Conservation (phyloP, 805 yeast genomes). For the Saturnispora sanitii region DNA sequence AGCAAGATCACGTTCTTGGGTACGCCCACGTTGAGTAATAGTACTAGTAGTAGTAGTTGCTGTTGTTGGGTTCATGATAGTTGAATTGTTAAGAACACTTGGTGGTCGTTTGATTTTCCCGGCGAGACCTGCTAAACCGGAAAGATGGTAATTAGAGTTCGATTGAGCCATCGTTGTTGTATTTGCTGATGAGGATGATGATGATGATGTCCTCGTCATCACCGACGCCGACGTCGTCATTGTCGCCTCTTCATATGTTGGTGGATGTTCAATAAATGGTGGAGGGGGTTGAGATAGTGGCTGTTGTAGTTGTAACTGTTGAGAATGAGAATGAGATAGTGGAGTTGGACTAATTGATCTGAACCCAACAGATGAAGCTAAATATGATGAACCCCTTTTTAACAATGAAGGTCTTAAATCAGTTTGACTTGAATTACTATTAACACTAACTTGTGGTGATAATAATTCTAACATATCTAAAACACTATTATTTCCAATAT, state of each 20-base stretch:
- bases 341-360: constrained; percentile 9
- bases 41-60: background rate
- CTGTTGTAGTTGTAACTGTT: too few relatives aligned
- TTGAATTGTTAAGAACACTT: too few relatives aligned
- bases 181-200: too few relatives aligned
- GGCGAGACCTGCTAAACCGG: background rate
- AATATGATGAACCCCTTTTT: background rate
- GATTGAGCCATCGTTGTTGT: too few relatives aligned
- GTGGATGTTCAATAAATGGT: constrained; percentile 24
- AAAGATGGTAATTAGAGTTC: too few relatives aligned
- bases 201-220: background rate
- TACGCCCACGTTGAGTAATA: background rate
- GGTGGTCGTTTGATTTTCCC: background rate
- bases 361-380: background rate
- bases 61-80: too few relatives aligned
- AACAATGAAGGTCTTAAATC: background rate
- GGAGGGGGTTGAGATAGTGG: constrained; percentile 17
- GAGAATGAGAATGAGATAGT: too few relatives aligned
- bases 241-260: constrained; percentile 22
- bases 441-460: too few relatives aligned
- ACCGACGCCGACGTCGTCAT: background rate
- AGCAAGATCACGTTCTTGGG: constrained; percentile 5
- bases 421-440: too few relatives aligned
- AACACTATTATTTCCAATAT: constrained; percentile 13
- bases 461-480: constrained; percentile 11